Evolutionary conservation across 2,329 filamentous ascomycete species (phyloP), one percentile per base, ranked within the genome.

Genomic region (Periconia sp.): DNA sequence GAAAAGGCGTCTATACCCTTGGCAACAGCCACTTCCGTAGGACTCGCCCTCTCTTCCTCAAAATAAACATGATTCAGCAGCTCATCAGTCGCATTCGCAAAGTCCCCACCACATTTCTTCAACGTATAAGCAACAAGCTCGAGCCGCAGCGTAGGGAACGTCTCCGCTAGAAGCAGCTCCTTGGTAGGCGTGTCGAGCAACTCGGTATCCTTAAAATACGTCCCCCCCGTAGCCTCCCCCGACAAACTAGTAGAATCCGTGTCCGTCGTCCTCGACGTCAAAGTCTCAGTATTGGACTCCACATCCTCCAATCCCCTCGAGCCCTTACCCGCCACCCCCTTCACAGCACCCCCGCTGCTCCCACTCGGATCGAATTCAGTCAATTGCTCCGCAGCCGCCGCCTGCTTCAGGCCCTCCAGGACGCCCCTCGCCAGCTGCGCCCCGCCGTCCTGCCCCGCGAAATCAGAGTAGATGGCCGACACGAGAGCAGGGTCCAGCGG

Each of bases 1-100:
- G 82, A 84, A 63, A 96, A 96, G 0, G 82, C 90, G 44, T 96
- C 90, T n/a, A 96, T 76, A 0, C 91, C 89, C 63, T 88, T 92
- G 4, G 73, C 59, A 4, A 55, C 42, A 13, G 73, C 30, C 23
- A 69, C 72, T 33, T 69, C 66, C 2, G 66, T 72, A 3, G 77
- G 72, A 25, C 70, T 71, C 12, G 80, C 75, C 40, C 82, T 76
- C 0, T 81, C 81, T 43, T 90, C 83, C 44, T 89, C 83, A 4
- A 96, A 84, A 60, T 86, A 90, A 15, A 88, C 83, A 11, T 89
- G 78, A 53, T 88, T 95, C 22, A 96, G 78, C 10, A 97, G 74
- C 45, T 90, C 84, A 57, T 96, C 90, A 49, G 95, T 84, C 1
- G 89, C 83, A 11, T 78, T 76, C 44, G 85, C 81, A 26, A 88